These are phyloP conservation scores for Cubamyces sp. DNA, from an alignment of 768 basidiomycete species.

Conservation along the genomic window DNA sequence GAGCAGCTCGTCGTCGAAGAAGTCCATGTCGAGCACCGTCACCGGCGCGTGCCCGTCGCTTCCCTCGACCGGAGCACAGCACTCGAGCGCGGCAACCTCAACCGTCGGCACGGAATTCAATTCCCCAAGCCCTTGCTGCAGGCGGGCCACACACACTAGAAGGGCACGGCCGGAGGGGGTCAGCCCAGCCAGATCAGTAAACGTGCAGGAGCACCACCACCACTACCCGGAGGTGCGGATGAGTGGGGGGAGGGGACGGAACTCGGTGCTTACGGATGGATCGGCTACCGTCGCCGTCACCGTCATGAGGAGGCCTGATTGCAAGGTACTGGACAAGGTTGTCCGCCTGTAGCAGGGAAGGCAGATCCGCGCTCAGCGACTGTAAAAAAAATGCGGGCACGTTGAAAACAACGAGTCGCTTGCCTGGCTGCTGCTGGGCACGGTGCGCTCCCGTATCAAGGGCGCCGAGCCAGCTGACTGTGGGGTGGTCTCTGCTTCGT, in stretches of 20 bases:
- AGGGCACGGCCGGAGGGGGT: background rate
- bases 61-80: slow-evolving; percentile 47
- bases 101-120: slow-evolving; percentile 45
- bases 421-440: slow-evolving; percentile 53
- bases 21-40: slow-evolving; percentile 68
- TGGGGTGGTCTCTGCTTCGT: slow-evolving; percentile 7
- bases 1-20: slow-evolving; percentile 77
- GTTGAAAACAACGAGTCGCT: slow-evolving; percentile 31
- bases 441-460: slow-evolving; percentile 59
- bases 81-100: slow-evolving; percentile 55
- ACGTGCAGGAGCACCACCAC: slow-evolving; percentile 4
- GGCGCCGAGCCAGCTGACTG: slow-evolving; percentile 17
- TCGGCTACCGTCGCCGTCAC: slow-evolving; percentile 34
- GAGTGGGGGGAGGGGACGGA: slow-evolving; percentile 22
- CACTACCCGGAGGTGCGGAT: background rate
- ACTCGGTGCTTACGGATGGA: slow-evolving; percentile 49
- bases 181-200: slow-evolving; percentile 12
- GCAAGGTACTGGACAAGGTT: slow-evolving; percentile 55
- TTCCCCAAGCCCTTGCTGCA: slow-evolving; percentile 51
- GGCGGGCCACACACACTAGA: slow-evolving; percentile 60
- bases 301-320: slow-evolving; percentile 44
- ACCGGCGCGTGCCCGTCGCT: slow-evolving; percentile 45
- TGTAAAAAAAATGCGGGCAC: slow-evolving; percentile 8
- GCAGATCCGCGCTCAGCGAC: slow-evolving; percentile 18
- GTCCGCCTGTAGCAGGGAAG: slow-evolving; percentile 23